These are phyloP conservation scores for Aspergillus oerlinghausenensis DNA, from an alignment of 2,329 filamentous ascomycete genomes.

Conservation along the genomic window DNA sequence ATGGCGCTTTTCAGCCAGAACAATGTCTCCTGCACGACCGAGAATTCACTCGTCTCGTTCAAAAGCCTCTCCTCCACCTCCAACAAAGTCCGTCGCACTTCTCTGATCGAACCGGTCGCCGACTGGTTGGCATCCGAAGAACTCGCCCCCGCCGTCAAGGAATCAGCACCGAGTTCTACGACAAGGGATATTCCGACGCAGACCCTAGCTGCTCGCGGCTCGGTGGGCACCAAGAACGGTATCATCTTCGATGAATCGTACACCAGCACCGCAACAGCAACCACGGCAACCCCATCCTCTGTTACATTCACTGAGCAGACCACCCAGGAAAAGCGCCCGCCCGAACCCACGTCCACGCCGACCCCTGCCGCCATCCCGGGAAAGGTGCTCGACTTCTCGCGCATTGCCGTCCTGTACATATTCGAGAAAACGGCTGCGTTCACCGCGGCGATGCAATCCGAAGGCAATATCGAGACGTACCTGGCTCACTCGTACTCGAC, in stretches of 20 bases:
- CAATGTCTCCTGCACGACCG: conserved; percentile 72
- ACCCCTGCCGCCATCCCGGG: conserved; percentile 13
- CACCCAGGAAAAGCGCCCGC: background rate
- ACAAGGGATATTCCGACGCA: conserved; percentile 9
- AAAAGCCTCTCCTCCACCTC: conserved; percentile 46
- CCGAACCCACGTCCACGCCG: conserved; percentile 4
- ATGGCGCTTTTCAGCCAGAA: conserved; percentile 70
- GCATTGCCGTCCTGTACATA: conserved; percentile 40
- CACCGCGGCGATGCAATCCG: conserved; percentile 24
- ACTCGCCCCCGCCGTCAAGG: background rate
- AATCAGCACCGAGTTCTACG: conserved; percentile 7
- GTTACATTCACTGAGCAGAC: background rate
- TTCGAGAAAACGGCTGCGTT: conserved; percentile 32
- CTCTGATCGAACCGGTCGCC: no score
- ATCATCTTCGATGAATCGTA: conserved; percentile 32
- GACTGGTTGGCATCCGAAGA: background rate
- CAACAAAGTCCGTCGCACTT: conserved; percentile 25
- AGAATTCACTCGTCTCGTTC: conserved; percentile 87
- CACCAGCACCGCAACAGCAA: conserved; percentile 12
- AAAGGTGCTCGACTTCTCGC: conserved; percentile 31
- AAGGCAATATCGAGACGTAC: conserved; percentile 29
- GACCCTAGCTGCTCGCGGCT: conserved; percentile 19
- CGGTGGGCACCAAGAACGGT: conserved; percentile 31
- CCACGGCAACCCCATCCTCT: conserved; percentile 11
- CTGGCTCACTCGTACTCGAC: conserved; percentile 22